Conservation (phyloP, 2,329 filamentous ascomycete genomes). For the Penicillium sp. region DNA sequence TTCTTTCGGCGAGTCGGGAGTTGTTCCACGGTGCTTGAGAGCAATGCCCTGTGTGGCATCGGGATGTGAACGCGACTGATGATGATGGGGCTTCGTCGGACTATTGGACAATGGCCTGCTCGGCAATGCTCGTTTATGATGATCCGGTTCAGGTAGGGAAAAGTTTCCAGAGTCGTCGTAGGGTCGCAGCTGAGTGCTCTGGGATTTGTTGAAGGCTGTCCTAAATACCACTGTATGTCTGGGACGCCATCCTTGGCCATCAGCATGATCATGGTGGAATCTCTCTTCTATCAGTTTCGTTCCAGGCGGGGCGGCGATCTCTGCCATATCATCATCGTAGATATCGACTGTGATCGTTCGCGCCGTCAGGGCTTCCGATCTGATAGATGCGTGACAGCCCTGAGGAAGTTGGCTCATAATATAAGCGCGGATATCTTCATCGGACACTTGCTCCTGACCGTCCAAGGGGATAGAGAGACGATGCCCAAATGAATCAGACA, state of each 20-base stretch:
- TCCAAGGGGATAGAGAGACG: constrained; percentile 35
- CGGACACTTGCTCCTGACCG: constrained; percentile 39
- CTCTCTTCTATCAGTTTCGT: constrained; percentile 47
- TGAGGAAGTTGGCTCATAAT: constrained; percentile 46
- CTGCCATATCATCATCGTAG: constrained; percentile 41
- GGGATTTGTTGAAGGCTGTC: constrained; percentile 42
- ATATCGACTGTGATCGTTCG: constrained; percentile 49
- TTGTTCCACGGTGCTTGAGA: constrained; percentile 5
- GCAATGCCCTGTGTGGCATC: constrained; percentile 1
- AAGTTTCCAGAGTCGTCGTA: constrained; percentile 3
- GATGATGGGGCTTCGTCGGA: neutral
- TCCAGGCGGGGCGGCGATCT: constrained; percentile 46
- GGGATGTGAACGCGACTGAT: neutral
- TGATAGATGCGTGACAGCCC: constrained; percentile 44
- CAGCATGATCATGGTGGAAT: constrained; percentile 50
- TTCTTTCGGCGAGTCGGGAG: constrained; percentile 18
- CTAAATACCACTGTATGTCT: constrained; percentile 47
- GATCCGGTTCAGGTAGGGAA: neutral
- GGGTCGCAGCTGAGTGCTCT: constrained; percentile 37
- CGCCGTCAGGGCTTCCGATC: constrained; percentile 42
- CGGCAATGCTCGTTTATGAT: neutral
- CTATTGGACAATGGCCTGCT: neutral
- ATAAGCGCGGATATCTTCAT: constrained; percentile 48
- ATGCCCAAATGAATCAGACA: constrained; percentile 23
- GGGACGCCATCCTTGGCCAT: constrained; percentile 33